A percentile compares a stretch with the other conserved stretches of the same genome.
Evolutionary conservation across 2,329 filamentous ascomycete genomes (phyloP).

Genomic region (Alternaria arbusti): DNA sequence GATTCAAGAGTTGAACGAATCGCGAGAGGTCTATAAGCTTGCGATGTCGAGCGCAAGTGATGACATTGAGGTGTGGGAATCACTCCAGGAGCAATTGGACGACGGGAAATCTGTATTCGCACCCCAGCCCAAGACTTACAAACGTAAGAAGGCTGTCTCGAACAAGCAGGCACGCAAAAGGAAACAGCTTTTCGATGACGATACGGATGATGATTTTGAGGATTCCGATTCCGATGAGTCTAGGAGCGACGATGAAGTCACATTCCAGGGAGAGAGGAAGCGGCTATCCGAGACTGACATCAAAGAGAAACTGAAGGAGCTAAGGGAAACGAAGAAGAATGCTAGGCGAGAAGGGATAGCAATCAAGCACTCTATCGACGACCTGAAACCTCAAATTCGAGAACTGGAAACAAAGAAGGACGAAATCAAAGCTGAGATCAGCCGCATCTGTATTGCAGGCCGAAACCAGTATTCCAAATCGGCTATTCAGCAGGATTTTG

Average conservation of each 20-base stretch:
- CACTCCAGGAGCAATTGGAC: conserved; percentile 46
- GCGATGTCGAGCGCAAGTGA: conserved; percentile 49
- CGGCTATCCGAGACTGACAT: conserved; percentile 53
- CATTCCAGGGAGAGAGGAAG: conserved; percentile 25
- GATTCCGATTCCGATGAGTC: conserved; percentile 31
- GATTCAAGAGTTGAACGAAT: conserved; percentile 39
- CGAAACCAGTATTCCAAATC: conserved; percentile 63
- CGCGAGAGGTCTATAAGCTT: conserved; percentile 43
- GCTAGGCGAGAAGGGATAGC: conserved; percentile 41
- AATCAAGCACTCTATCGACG: conserved; percentile 39
- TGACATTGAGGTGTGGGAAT: conserved; percentile 56
- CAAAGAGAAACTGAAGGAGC: conserved; percentile 52
- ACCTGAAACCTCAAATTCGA: conserved; percentile 35
- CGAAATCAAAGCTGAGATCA: conserved; percentile 44
- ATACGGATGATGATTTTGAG: not conserved
- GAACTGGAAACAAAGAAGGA: conserved; percentile 38
- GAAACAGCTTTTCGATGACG: not conserved
- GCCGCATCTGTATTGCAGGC: conserved; percentile 57
- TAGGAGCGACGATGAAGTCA: conserved; percentile 28
- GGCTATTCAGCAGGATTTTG: conserved; percentile 65
- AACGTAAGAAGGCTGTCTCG: conserved; percentile 49
- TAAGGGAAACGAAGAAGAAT: conserved; percentile 53
- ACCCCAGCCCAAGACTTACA: conserved; percentile 38
- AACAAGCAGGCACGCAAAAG: conserved; percentile 1
- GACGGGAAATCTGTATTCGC: conserved; percentile 54